Percentiles rank a stretch among this genome's conserved stretches.
phyloP scores from a whole-genome alignment of 78 protist species.

The Dictyostelium firmibasis region DNA sequence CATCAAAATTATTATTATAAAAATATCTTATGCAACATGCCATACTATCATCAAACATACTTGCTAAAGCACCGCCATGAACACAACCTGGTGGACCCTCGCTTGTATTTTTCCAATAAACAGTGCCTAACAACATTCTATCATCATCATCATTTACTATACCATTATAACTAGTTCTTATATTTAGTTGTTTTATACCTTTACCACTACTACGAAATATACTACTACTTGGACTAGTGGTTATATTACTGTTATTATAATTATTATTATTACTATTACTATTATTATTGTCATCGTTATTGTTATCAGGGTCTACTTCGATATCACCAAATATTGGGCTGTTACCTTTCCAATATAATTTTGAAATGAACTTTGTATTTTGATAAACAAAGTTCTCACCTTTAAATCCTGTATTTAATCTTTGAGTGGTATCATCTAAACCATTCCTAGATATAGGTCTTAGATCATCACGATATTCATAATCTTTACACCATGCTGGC shows the following conservation, averaged over 20 bases:
- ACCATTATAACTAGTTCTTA: background rate
- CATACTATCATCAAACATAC: constrained; percentile 71
- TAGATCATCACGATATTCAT: background rate
- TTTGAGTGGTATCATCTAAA: background rate
- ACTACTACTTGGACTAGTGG: background rate
- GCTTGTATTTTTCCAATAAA: constrained; percentile 36
- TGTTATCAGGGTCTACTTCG: background rate
- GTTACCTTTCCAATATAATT: constrained; percentile 54
- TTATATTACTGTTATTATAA: background rate
- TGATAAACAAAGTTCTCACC: constrained; percentile 67
- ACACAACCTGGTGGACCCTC: constrained; percentile 81
- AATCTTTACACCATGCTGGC: constrained; percentile 30
- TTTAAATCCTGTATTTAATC: constrained; percentile 30
- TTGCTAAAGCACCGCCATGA: constrained; percentile 68
- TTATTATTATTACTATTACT: background rate
- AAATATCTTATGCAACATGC: constrained; percentile 73
- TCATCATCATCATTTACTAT: background rate
- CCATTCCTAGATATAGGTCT: constrained; percentile 46
- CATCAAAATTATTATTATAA: constrained; percentile 72
- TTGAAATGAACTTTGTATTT: constrained; percentile 40
- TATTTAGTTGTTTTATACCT: background rate
- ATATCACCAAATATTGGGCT: constrained; percentile 4
- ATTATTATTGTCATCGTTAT: background rate
- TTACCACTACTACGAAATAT: background rate
- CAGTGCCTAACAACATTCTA: constrained; percentile 25